Conservation (phyloP, 139 green algal species). For the Auxenochlorella pyrenoidosa region DNA sequence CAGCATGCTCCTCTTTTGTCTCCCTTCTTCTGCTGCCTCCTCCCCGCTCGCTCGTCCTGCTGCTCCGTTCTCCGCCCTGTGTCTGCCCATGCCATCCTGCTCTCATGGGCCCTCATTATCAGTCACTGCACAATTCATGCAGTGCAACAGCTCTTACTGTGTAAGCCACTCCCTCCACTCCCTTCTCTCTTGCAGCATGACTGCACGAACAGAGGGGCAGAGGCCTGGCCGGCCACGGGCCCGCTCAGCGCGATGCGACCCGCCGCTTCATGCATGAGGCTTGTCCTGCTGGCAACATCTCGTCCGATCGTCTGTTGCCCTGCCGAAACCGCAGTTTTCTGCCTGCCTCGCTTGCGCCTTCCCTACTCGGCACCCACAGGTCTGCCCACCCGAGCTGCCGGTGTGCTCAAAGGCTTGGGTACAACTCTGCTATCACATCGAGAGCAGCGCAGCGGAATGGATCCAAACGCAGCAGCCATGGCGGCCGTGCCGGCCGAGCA, state of each 20-base stretch:
- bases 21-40: background rate
- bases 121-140: no score
- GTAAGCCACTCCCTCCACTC: no score
- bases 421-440: background rate
- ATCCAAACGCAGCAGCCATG: conserved; percentile 20
- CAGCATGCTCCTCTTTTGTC: background rate
- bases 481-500: conserved; percentile 45
- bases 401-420: background rate
- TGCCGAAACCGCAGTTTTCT: background rate
- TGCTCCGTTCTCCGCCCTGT: background rate
- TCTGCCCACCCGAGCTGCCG: background rate
- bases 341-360: background rate
- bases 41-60: background rate
- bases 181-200: no score
- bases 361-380: background rate
- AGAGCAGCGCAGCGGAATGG: background rate
- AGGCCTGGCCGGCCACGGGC: no score
- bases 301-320: background rate
- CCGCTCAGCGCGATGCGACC: no score
- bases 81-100: no score
- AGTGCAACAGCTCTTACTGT: no score
- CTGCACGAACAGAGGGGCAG: no score
- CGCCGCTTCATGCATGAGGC: no score
- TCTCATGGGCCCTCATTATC: no score
- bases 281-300: no score